phyloP scores from a whole-genome alignment of 495 filamentous ascomycete genomes.

The Entonaema liquescens region DNA sequence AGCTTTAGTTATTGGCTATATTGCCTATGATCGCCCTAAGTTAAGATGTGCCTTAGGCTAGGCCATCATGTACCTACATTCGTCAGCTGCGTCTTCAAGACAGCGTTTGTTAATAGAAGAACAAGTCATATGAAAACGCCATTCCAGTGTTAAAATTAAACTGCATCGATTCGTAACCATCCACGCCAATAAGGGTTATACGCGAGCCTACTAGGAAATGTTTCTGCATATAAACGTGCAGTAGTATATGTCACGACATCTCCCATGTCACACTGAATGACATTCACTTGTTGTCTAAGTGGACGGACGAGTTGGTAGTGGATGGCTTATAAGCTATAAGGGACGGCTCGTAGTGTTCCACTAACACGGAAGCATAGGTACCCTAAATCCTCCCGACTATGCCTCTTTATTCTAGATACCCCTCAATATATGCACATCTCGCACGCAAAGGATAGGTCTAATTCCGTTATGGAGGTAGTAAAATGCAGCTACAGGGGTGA shows the following conservation, averaged over 20 bases:
- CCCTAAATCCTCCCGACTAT: too few species aligned
- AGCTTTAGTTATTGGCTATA: not conserved
- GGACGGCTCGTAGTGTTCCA: not conserved
- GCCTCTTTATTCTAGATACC: too few species aligned
- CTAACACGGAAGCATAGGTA: not conserved
- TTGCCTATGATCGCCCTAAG: not conserved
- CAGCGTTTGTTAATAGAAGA: not conserved
- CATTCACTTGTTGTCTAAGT: not conserved
- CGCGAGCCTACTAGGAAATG: not conserved
- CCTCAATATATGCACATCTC: not conserved
- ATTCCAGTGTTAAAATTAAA: not conserved
- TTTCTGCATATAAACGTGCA: not conserved
- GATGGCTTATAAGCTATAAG: too few species aligned
- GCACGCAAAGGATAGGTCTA: not conserved
- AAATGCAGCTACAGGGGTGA: slow-evolving; percentile 14
- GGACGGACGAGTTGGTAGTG: not conserved
- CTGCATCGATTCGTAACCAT: not conserved
- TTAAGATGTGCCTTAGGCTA: not conserved
- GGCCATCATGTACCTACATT: not conserved
- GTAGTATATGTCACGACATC: not conserved
- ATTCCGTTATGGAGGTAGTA: slow-evolving; percentile 6
- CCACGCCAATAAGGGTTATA: not conserved
- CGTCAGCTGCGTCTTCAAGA: not conserved
- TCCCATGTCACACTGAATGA: not conserved
- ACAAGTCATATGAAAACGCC: not conserved